phyloP scores from a whole-genome alignment of 2,329 filamentous ascomycete species.

The Colletotrichum sublineola region DNA sequence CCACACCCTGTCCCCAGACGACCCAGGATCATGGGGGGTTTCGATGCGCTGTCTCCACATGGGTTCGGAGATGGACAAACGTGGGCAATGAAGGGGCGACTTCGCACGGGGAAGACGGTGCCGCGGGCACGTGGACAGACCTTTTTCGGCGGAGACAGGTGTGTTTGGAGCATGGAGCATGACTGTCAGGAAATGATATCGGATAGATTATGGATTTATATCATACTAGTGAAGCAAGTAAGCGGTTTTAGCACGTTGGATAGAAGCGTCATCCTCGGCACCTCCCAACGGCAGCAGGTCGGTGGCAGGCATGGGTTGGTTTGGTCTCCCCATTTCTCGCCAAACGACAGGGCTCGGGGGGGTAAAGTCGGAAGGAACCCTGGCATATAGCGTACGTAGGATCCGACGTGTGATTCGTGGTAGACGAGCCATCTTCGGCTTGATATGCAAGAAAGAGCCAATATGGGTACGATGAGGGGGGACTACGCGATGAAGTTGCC shows the following conservation, averaged over 20 bases:
- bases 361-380: background rate
- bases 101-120: conserved; percentile 33
- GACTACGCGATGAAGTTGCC: conserved; percentile 5
- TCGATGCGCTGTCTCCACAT: conserved; percentile 21
- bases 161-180: background rate
- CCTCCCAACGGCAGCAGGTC: conserved; percentile 29
- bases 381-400: background rate
- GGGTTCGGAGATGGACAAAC: background rate
- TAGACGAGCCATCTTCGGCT: background rate
- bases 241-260: background rate
- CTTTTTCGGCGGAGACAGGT: background rate
- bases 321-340: conserved; percentile 19
- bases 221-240: conserved; percentile 1
- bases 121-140: conserved; percentile 32
- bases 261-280: background rate
- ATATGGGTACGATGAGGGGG: background rate
- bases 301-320: background rate
- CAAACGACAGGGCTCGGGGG: background rate
- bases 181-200: conserved; percentile 10
- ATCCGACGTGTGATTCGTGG: conserved; percentile 19
- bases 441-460: conserved; percentile 24
- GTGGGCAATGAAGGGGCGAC: conserved; percentile 16
- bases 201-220: background rate
- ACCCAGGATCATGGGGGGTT: conserved; percentile 20
- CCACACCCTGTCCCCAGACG: conserved; percentile 13